Base-by-base conservation (phyloP, 2,329 filamentous ascomycete species). In the Pleomassaria siparia region DNA sequence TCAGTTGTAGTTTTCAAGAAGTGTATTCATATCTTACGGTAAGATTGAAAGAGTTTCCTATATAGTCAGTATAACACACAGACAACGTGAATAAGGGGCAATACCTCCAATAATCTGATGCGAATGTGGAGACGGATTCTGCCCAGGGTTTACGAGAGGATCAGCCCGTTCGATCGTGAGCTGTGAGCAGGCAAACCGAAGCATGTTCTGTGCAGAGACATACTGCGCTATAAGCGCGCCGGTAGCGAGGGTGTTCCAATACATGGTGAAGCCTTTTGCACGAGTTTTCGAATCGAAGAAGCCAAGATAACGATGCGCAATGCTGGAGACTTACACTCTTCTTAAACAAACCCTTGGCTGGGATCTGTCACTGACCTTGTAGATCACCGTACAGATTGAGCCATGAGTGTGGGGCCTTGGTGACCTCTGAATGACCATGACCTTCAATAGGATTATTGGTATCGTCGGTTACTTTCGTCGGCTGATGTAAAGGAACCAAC, bases 141-240 rank as follows among this genome's bases (percentile, higher is more conserved):
- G 48, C 7, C 64, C 63, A 21, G 62, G 63, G 15, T 49, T 59
- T 15, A 67, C 63, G n/a, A 68, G 61, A 40, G 59, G 71, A 77
- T 63, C 90, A 73, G 60, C 72, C 33, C 80, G 82, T 64, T 82
- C 83, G 42, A 77, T 51, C 6, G 62, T 65, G 37, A 67, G 57
- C 43, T 67, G 64, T 33, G 62, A 67, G 54, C 63, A 67, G 15
- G 43, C 62, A 52, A 67, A 67, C n/a, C 63, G 61, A 35, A 67
- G 56, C 63, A 67, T 67, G 51, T 64, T 65, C 53, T 65, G 62
- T 37, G 58, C 61, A 29, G 55, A 54, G 45, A 51, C 60, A 57
- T 51, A 50, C 29, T 62, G 62, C 40, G 42, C 58, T 42, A 63
- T 43, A 21, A 64, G 49, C 24, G 56, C 59, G 33, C 54, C 45